phyloP scores from a whole-genome alignment of 306 rosid species.

The Cercis canadensis region DNA sequence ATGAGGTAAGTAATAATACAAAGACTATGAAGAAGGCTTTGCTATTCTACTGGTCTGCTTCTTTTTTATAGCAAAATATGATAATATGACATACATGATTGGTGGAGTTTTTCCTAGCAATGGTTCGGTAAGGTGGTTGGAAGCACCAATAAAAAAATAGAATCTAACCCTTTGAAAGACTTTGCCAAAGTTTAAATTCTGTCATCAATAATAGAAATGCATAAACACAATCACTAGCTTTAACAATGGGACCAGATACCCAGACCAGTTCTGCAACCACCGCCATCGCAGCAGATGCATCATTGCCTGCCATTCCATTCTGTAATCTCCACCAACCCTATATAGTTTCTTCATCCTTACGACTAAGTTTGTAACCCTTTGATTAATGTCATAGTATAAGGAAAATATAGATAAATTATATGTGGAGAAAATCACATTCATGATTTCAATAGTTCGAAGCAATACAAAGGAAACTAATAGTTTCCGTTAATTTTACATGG shows the following conservation, averaged over 20 bases:
- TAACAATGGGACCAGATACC: conserved; percentile 33
- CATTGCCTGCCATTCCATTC: conserved; percentile 39
- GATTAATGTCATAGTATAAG: too few relatives aligned
- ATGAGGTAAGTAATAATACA: too few relatives aligned
- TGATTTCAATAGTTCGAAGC: too few relatives aligned
- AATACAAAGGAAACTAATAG: too few relatives aligned
- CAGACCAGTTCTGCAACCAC: conserved; percentile 42
- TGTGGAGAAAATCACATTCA: too few relatives aligned
- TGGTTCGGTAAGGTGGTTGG: conserved; percentile 34
- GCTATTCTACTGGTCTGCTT: too few relatives aligned
- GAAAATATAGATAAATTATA: too few relatives aligned
- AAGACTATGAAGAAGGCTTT: too few relatives aligned
- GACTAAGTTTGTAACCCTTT: background rate
- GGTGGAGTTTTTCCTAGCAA: background rate
- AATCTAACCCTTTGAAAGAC: conserved; percentile 36
- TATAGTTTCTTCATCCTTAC: conserved; percentile 24
- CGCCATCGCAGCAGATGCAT: conserved; percentile 6
- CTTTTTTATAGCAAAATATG: too few relatives aligned
- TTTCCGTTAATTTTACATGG: too few relatives aligned
- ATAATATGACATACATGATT: too few relatives aligned
- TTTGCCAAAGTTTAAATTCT: conserved; percentile 43
- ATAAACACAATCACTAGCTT: conserved; percentile 25
- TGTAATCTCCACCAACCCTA: conserved; percentile 32
- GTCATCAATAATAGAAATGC: conserved; percentile 39
- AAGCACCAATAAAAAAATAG: conserved; percentile 29